Percentiles rank a stretch among this genome's conserved stretches.
These are phyloP conservation scores for Phytophthora aleatoria DNA, from an alignment of 352 stramenopile genomes.

Conservation along the genomic window DNA sequence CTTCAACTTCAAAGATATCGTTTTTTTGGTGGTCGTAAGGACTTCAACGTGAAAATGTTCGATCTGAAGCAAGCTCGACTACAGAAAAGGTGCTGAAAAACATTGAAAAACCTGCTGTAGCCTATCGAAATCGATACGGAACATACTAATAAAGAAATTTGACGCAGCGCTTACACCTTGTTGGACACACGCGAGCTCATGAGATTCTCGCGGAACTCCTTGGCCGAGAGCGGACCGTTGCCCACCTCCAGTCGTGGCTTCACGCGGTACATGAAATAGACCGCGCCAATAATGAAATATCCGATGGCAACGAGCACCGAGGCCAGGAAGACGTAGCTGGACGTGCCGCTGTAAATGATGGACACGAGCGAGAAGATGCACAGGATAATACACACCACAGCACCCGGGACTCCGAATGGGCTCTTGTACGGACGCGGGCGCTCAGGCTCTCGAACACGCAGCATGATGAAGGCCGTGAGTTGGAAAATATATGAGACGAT, in stretches of 20 bases:
- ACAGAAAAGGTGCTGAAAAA: no score
- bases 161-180: background rate
- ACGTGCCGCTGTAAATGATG: conserved; percentile 66
- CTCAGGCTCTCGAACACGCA: conserved; percentile 52
- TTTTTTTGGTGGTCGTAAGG: no score
- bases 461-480: conserved; percentile 58
- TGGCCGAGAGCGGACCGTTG: background rate
- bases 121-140: no score
- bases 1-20: no score
- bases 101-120: no score
- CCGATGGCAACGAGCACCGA: conserved; percentile 19
- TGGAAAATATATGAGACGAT: conserved; percentile 71
- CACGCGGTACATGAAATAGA: background rate
- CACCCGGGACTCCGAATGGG: conserved; percentile 53
- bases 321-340: conserved; percentile 59
- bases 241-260: background rate
- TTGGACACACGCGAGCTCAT: background rate
- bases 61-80: no score
- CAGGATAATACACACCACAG: conserved; percentile 46
- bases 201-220: background rate
- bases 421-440: conserved; percentile 55
- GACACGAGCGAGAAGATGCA: conserved; percentile 53
- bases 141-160: no score
- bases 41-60: no score
- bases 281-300: background rate